Base-by-base conservation (phyloP, 2,329 filamentous ascomycete species). In the Cordyceps cicadae region DNA sequence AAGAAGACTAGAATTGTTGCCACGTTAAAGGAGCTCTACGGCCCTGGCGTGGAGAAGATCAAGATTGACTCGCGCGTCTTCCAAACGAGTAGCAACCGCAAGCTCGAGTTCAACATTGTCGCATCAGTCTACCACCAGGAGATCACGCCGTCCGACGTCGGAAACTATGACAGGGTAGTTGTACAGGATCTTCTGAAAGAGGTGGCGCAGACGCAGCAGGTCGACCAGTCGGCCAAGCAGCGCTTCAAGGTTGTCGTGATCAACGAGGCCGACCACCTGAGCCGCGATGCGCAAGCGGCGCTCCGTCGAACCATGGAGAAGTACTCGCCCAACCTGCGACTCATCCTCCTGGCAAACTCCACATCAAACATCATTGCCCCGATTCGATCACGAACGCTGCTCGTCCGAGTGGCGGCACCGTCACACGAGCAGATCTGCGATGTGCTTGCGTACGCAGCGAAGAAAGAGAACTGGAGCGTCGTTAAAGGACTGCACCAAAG, bases 321-420 rank as follows among this genome's bases (percentile, higher is more conserved):
- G 75, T 99, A 99, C 80, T 95, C 90, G 69, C 92, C 93, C 15
- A 99, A 99, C 72, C 70, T 99, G 70, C 84, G 94, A 24, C 76
- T 99, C 67, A 97, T 99, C 54, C 78, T 99, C 63, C 78, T 99
- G 63, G 94, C 94, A 54, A 97, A 97, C 72, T 96, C 90, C 66
- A 99, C 94, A 24, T 92, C 92, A 65, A 97, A 97, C 70, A 99
- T 99, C 68, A 99, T 99, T 73, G 93, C 94, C n/a, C 94, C 94
- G 0, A 99, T 99, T 71, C 85, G 93, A 65, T 95, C 90, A 68
- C 83, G 94, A 74, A 97, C 92, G 58, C 79, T 99, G 72, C 81
- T 99, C 54, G 91, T 99, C 59, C 84, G 94, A 66, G 94, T 99
- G 29, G 87, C 94, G 15, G 93, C 94, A 21, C 94, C 94, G 8